phyloP scores from a whole-genome alignment of 768 basidiomycete species.

The Psilocybe azurescens region DNA sequence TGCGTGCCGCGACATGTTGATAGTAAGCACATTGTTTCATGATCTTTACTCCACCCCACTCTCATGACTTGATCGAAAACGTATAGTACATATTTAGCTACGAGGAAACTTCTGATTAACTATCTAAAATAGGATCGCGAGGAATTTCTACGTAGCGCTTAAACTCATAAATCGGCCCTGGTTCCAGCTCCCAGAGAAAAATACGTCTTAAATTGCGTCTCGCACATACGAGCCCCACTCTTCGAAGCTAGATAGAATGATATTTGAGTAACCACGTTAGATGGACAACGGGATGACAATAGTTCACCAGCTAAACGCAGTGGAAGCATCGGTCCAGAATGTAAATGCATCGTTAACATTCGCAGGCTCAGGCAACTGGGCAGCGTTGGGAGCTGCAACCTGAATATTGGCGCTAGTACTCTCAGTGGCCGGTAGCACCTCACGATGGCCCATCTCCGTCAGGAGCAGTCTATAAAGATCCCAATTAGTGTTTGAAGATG shows the following conservation, averaged over 20 bases:
- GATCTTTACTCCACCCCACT: too few species aligned
- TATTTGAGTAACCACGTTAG: neutral
- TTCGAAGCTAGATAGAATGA: neutral
- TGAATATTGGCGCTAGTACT: neutral
- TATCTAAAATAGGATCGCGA: neutral
- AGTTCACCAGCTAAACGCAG: neutral
- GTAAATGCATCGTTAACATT: neutral
- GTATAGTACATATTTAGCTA: too few species aligned
- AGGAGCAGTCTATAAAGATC: slow-evolving; percentile 1
- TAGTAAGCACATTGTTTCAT: too few species aligned
- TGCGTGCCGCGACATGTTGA: too few species aligned
- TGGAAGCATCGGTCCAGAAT: neutral
- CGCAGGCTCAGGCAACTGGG: neutral
- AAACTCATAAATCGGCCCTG: neutral
- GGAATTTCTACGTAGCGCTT: slow-evolving; percentile 1
- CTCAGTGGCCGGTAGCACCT: neutral
- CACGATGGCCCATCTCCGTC: neutral
- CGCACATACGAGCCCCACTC: neutral
- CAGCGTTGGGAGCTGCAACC: neutral
- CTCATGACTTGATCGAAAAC: too few species aligned
- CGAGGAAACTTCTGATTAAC: too few species aligned
- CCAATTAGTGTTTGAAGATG: neutral
- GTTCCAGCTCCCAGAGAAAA: neutral
- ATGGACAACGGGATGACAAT: too few species aligned
- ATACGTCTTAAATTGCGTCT: neutral